Evolutionary conservation across 345 rosid species (phyloP), one percentile per base, ranked within the genome.

Genomic region (Salix dunnii): DNA sequence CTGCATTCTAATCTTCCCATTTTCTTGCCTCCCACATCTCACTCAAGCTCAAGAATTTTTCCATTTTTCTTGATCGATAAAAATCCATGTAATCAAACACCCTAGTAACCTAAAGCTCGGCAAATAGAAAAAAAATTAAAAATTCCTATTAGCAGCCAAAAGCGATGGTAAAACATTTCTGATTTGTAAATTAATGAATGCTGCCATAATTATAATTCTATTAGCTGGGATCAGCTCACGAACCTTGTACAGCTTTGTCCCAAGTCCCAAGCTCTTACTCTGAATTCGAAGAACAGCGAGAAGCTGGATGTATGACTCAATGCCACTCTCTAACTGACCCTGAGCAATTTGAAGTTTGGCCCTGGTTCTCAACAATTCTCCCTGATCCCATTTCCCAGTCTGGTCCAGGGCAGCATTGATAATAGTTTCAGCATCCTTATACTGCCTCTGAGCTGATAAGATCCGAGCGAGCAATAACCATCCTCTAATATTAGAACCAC

Each of bases 301-400:
- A 86, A 93, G 89, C 64, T 89, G 85, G 51, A 88, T 88, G 81
- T 93, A 93, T 38, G 89, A 91, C 78, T 85, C 82, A 49, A 89
- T 83, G 31, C 91, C 94, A 73, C 71, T 77, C 75, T 83, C 85
- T 46, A 90, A 70, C 36, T 77, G 88, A 67, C 93, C 89, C 78
- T 85, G 91, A 25, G 94, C 91, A 74, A 93, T 77, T 78, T 91
- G 91, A 78, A 93, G 81, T 80, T 86, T 93, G 12, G 97, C 96
- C 77, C 86, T 89, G 74, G 93, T 83, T 82, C 89, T 88, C 89
- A 93, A 84, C 72, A 93, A 83, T 76, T 89, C 94, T 81, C 94
- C 94, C 53, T 93, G 96, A 66, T 91, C 94, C 96, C 93, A 93
- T 78, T 86, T 89, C 65, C 88, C 91, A 49, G 92, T 88, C 78